A percentile compares a stretch with the other conserved stretches of the same genome.
These are phyloP conservation scores for Licmophora abbreviata DNA, from an alignment of 108 stramenopile genomes.

Conservation along the genomic window DNA sequence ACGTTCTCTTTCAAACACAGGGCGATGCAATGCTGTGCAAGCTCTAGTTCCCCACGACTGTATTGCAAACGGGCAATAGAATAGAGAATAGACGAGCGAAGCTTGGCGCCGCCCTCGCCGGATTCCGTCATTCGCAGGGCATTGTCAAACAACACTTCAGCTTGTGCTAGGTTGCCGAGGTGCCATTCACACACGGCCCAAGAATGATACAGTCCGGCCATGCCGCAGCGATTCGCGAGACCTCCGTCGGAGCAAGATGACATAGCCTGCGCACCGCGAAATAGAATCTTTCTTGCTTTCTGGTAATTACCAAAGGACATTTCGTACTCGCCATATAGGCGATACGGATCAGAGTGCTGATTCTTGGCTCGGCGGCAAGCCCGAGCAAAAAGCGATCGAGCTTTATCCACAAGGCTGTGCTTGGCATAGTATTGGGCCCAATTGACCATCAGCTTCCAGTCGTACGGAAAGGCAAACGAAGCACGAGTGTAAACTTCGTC, in stretches of 20 bases:
- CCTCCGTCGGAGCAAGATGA: conserved; percentile 10
- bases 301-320: conserved; percentile 40
- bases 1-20: conserved; percentile 59
- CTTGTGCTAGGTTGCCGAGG: conserved; percentile 33
- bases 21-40: conserved; percentile 72
- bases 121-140: conserved; percentile 43
- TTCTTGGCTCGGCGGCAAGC: conserved; percentile 36
- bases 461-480: conserved; percentile 36
- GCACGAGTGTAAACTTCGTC: conserved; percentile 57
- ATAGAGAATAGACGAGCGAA: conserved; percentile 53
- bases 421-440: conserved; percentile 58
- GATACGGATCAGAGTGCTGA: conserved; percentile 44
- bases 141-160: conserved; percentile 62
- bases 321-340: conserved; percentile 56
- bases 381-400: conserved; percentile 30
- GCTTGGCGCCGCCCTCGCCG: conserved; percentile 25
- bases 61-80: conserved; percentile 54
- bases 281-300: conserved; percentile 45
- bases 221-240: conserved; percentile 10
- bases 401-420: conserved; percentile 22
- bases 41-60: conserved; percentile 31
- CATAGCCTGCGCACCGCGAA: conserved; percentile 40
- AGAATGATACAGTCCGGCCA: conserved; percentile 45
- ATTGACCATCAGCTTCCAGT: conserved; percentile 29
- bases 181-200: conserved; percentile 79